Conservation (phyloP, 768 basidiomycete genomes). For the Boletus subcaerulescens region DNA sequence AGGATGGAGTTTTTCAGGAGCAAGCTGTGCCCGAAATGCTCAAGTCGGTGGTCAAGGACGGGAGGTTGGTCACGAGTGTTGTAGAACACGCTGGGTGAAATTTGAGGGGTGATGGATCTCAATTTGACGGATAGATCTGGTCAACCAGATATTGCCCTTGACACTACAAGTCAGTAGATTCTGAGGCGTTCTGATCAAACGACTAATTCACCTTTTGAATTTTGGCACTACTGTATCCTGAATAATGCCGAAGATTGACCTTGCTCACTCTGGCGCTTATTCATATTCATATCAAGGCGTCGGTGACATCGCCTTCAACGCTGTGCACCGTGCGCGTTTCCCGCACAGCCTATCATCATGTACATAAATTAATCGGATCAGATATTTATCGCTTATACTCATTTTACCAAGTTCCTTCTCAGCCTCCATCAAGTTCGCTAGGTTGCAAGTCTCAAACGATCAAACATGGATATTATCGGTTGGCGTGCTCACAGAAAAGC, state of each 20-base stretch:
- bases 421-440: not conserved
- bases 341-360: no score
- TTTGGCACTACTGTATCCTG: no score
- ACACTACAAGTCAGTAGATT: not conserved
- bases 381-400: not conserved
- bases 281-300: no score
- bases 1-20: slow-evolving; percentile 90
- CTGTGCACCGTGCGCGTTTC: no score
- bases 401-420: not conserved
- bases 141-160: not conserved
- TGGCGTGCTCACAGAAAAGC: slow-evolving; percentile 72
- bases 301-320: no score
- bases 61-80: slow-evolving; percentile 83
- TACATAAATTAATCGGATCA: no score
- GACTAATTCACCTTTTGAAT: no score
- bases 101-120: not conserved
- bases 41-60: slow-evolving; percentile 74
- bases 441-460: not conserved
- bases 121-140: not conserved
- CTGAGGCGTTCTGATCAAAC: no score
- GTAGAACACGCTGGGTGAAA: slow-evolving; percentile 78
- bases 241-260: no score
- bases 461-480: slow-evolving; percentile 68
- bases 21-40: slow-evolving; percentile 94
- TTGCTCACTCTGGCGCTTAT: no score